Evolutionary conservation across 2,329 filamentous ascomycete genomes (phyloP), one percentile per base, ranked within the genome.

Genomic region (Monosporascus sp.): DNA sequence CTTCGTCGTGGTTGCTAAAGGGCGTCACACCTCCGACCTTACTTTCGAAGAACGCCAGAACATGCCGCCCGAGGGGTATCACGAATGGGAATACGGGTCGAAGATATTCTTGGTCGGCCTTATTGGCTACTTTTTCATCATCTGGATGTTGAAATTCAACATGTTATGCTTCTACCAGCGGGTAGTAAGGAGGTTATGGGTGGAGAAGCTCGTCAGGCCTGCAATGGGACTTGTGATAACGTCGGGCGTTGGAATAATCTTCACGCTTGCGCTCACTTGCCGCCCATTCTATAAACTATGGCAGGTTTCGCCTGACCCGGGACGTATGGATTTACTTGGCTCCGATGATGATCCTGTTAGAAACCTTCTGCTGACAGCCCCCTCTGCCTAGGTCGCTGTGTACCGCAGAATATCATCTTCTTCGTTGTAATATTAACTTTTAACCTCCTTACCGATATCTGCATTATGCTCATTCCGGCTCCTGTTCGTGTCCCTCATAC

Each of bases 111-210:
- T 71, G 20, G 58, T 68, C 1, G 72, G 70, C 1, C 60, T 70
- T 37, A 59, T 60, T 11, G 63, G 62, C 2, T 74, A 74, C 11
- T 61, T 67, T 11, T 55, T 66, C 14, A 65, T 73, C 28, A 60
- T 74, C 4, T 74, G 72, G 72, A 66, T 60, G 0, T 58, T 74
- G 50, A 74, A 73, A 53, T 60, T 74, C 35, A 72, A 72, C 58
- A 73, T 74, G 70, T 50, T 73, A 18, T 73, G 69, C 53, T 68
- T 74, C 17, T 74, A 72, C 51, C 60, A 62, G 15, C 69, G 71
- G 1, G 59, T 74, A 6, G 67, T 73, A 5, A 62, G 59, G 4
- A 66, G 67, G 0, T 52, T 73, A 0, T 70, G 67, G 65, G 66
- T 69, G 0, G 63, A 72, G 50, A 69, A 63, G 18, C 66, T 71